Base-by-base conservation (phyloP, 148 eudicot species). In the Persicaria tinctoria region DNA sequence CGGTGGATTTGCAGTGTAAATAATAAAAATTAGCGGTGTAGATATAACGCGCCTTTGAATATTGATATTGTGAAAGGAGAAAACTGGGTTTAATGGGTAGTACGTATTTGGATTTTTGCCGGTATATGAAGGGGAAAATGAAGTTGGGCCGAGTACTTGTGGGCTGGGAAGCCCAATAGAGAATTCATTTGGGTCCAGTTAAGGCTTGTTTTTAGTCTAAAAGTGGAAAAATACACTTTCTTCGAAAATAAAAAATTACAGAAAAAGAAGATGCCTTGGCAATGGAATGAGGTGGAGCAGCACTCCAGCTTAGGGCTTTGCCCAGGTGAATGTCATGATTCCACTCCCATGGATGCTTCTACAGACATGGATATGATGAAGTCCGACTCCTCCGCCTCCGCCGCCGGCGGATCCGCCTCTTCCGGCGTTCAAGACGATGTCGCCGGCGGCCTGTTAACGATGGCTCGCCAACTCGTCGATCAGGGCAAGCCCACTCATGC, bases 401-500 rank as follows among this genome's bases (percentile, higher is more conserved):
- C 51, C 72, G 56, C 64, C 76, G 45, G 63, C 80, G 46, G 49
- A 79, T 54, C 62, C 76, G 18, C 68, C 76, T 38, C 78, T 70
- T 18, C 77, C 76, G 51, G 81, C 71, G 68, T 62, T 32, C 68
- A 62, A 72, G 51, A 68, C 63, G 89, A 84, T 63, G 84, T 11
- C 47, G 81, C 80, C 44, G 81, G 81, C 73, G 81, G 48, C 14
- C 73, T 86, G 46, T 85, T 93, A 38, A 44, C 82, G 44, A 56
- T 79, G 78, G 97, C 98, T 56, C 91, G 98, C 66, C 94, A 87
- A 62, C 86, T 86, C 55, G 76, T 91, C 64, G 85, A 91, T 81
- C 97, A 89, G 77, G 94, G 89, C 53, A 82, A 83, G 17, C 94
- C 98, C 79, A 82, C 94, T 27, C 85, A 93, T 68, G 91, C 98